Evolutionary conservation across 768 basidiomycete species (phyloP).

Genomic region (Macrolepiota dolichaula): DNA sequence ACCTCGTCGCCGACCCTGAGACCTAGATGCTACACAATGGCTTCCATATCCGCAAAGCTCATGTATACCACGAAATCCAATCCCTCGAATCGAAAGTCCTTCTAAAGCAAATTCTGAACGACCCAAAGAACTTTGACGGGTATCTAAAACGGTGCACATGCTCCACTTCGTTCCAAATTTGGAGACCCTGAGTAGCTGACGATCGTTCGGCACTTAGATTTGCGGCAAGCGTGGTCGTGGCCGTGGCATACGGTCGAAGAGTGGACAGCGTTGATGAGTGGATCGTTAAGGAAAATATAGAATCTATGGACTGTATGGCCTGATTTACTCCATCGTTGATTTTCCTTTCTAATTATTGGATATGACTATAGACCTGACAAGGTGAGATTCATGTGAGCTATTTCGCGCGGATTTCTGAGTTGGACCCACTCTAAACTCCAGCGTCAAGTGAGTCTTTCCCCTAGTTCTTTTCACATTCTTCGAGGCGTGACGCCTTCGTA

Average conservation of each 20-base stretch:
- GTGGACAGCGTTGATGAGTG: slow-evolving; percentile 43
- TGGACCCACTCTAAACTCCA: background rate
- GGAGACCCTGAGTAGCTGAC: background rate
- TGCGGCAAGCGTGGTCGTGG: slow-evolving; percentile 33
- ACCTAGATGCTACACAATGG: slow-evolving; percentile 40
- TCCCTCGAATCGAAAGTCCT: slow-evolving; percentile 43
- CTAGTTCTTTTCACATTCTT: background rate
- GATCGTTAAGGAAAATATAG: slow-evolving; percentile 44
- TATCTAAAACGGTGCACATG: slow-evolving; percentile 34
- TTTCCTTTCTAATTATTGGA: background rate
- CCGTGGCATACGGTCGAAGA: slow-evolving; percentile 25
- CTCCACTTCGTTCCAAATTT: background rate
- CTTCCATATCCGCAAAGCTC: slow-evolving; percentile 37
- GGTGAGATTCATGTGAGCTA: background rate
- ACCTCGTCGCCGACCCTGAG: background rate
- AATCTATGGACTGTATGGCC: slow-evolving; percentile 38
- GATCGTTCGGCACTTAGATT: slow-evolving; percentile 23
- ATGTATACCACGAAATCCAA: slow-evolving; percentile 43
- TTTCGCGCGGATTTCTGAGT: background rate
- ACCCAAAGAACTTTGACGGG: slow-evolving; percentile 35
- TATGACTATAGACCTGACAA: slow-evolving; percentile 1
- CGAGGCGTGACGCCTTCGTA: background rate
- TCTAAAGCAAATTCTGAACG: slow-evolving; percentile 35
- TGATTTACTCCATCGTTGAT: background rate
- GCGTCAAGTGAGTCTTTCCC: slow-evolving; percentile 8